Percentiles rank a stretch among this genome's conserved stretches.
These are phyloP conservation scores for Daldinia eschscholtzii DNA, from an alignment of 2,329 filamentous ascomycete genomes.

Conservation along the genomic window DNA sequence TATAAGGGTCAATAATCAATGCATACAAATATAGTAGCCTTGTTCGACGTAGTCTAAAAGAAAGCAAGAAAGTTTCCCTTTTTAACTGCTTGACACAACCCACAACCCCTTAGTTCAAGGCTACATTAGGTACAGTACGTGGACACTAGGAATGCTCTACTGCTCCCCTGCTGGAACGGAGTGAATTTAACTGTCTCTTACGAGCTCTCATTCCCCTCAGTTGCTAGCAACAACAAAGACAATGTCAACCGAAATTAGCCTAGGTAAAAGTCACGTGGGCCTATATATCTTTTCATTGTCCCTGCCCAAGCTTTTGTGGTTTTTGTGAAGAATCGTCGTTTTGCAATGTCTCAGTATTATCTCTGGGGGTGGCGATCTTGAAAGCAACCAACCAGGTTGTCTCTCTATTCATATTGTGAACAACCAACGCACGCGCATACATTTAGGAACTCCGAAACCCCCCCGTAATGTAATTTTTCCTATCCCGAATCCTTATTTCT, in stretches of 20 bases:
- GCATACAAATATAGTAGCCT: slow-evolving; percentile 27
- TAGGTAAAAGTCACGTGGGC: slow-evolving; percentile 41
- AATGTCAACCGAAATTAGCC: slow-evolving; percentile 54
- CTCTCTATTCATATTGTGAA: slow-evolving; percentile 30
- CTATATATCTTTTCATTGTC: slow-evolving; percentile 37
- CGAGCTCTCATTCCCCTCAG: slow-evolving; percentile 11
- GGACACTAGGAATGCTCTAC: slow-evolving; percentile 32
- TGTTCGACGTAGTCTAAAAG: slow-evolving; percentile 28
- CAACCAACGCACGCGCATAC: slow-evolving; percentile 33
- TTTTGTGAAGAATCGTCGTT: slow-evolving; percentile 33
- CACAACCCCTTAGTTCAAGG: slow-evolving; percentile 21
- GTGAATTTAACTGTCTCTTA: slow-evolving; percentile 30
- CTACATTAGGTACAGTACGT: slow-evolving; percentile 17
- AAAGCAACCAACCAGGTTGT: slow-evolving; percentile 41
- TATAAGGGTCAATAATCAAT: slow-evolving; percentile 27
- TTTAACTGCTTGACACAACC: slow-evolving; percentile 18
- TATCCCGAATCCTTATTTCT: slow-evolving; percentile 31
- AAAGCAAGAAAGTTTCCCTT: slow-evolving; percentile 10
- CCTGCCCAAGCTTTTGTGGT: slow-evolving; percentile 16
- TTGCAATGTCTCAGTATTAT: slow-evolving; percentile 40
- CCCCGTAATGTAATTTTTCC: slow-evolving; percentile 42
- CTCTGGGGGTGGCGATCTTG: slow-evolving; percentile 33
- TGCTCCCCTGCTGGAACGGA: slow-evolving; percentile 33
- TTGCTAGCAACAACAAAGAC: slow-evolving; percentile 52
- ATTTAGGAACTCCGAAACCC: slow-evolving; percentile 47